These are phyloP conservation scores for Amanita exitialis DNA, from an alignment of 768 basidiomycete species.

Conservation along the genomic window DNA sequence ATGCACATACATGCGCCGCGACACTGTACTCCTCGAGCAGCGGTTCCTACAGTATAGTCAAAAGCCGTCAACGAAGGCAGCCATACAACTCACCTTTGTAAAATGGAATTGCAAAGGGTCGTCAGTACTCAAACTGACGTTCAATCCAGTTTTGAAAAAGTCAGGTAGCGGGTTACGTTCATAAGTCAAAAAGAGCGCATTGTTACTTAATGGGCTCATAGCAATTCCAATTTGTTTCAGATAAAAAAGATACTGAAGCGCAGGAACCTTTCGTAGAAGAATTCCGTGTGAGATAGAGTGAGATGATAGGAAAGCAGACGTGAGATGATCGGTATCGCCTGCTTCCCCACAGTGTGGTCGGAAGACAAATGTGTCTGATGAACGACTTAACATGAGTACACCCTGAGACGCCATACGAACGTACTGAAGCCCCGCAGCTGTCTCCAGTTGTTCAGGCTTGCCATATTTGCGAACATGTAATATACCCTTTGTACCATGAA, in stretches of 20 bases:
- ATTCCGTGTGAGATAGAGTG: constrained; percentile 99
- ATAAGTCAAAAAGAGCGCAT: constrained; percentile 92
- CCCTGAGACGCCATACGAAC: constrained; percentile 17
- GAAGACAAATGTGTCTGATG: constrained; percentile 86
- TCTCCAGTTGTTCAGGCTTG: constrained; percentile 92
- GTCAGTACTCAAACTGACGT: constrained; percentile 94
- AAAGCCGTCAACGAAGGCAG: not conserved
- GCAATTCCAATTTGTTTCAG: constrained; percentile 97
- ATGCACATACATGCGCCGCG: constrained; percentile 73
- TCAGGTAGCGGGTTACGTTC: constrained; percentile 96
- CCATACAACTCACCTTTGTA: constrained; percentile 59
- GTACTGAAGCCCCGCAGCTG: constrained; percentile 81
- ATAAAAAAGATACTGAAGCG: constrained; percentile 95
- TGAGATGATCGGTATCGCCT: constrained; percentile 95
- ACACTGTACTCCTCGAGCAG: constrained; percentile 96
- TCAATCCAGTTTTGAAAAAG: constrained; percentile 93
- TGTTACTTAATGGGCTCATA: constrained; percentile 98
- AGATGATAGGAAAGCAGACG: constrained; percentile 90
- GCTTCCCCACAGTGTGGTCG: constrained; percentile 97
- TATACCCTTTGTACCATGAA: constrained; percentile 56
- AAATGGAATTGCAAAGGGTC: constrained; percentile 97
- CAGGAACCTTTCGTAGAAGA: constrained; percentile 92
- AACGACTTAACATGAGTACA: not conserved
- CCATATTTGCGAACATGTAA: constrained; percentile 96
- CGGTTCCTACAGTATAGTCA: constrained; percentile 54